Conservation (phyloP, 169 alveolate genomes). For the Plasmodium cynomolgi region DNA sequence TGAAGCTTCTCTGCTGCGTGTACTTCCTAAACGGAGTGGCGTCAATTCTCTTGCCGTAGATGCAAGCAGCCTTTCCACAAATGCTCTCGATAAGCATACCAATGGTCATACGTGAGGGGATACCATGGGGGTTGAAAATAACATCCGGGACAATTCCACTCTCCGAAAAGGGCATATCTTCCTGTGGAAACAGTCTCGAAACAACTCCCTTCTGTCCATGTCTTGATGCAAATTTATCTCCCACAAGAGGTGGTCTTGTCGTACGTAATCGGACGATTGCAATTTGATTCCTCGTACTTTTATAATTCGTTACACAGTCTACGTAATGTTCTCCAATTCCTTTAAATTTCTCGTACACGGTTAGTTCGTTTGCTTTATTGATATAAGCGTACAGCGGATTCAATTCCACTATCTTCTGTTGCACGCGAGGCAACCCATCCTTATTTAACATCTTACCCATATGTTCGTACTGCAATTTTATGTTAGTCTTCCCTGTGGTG, state of each 20-base stretch:
- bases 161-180: constrained; percentile 99
- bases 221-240: constrained; percentile 99
- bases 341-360: constrained; percentile 58
- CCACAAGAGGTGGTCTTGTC: constrained; percentile 96
- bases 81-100: constrained; percentile 98
- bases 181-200: constrained; percentile 97
- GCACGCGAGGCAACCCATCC: constrained; percentile 90
- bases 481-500: neutral
- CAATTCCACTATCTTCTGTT: constrained; percentile 84
- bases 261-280: constrained; percentile 80
- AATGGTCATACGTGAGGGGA: constrained; percentile 99
- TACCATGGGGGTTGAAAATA: constrained; percentile 99
- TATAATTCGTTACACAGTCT: constrained; percentile 30
- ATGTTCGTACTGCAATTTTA: neutral
- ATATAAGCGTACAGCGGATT: constrained; percentile 79
- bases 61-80: constrained; percentile 99
- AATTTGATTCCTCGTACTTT: constrained; percentile 20
- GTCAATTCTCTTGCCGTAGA: constrained; percentile 95
- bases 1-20: constrained; percentile 79
- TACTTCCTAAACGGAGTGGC: constrained; percentile 92
- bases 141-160: constrained; percentile 99
- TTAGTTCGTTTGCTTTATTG: constrained; percentile 42
- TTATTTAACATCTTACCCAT: constrained; percentile 40
- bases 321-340: constrained; percentile 44
- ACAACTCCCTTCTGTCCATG: constrained; percentile 99